Conservation (phyloP, 257 asterid species). For the Gentiana dahurica region DNA sequence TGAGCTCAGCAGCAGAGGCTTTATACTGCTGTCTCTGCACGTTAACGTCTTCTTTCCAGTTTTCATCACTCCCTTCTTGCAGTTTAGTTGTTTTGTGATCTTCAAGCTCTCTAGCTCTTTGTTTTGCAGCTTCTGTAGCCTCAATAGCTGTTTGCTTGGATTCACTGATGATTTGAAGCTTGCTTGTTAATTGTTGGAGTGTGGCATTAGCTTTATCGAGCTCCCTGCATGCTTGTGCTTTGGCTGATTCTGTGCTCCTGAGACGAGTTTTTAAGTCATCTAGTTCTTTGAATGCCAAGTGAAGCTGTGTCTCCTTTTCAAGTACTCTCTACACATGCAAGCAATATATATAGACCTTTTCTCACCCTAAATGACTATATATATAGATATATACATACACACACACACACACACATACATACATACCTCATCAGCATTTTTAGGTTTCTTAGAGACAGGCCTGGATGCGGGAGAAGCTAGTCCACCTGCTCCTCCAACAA, state of each 20-base stretch:
- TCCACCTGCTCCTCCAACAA: constrained; percentile 13
- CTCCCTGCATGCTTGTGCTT: constrained; percentile 48
- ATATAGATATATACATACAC: no score
- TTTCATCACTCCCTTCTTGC: constrained; percentile 23
- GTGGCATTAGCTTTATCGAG: constrained; percentile 55
- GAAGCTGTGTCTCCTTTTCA: constrained; percentile 70
- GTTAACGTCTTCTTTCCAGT: constrained; percentile 43
- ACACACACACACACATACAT: not conserved
- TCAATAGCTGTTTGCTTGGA: constrained; percentile 56
- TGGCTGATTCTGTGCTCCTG: constrained; percentile 37
- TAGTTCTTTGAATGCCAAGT: constrained; percentile 45
- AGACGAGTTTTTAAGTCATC: constrained; percentile 41
- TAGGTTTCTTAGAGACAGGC: constrained; percentile 27
- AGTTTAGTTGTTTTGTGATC: constrained; percentile 29
- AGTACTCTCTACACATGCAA: constrained; percentile 47
- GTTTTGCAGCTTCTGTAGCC: constrained; percentile 40
- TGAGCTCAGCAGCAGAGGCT: constrained; percentile 46
- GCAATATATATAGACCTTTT: not conserved
- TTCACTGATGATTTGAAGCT: constrained; percentile 46
- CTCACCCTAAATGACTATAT: no score
- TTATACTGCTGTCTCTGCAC: constrained; percentile 44
- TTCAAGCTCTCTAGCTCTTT: constrained; percentile 38
- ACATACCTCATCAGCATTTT: constrained; percentile 60
- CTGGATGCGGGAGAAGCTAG: constrained; percentile 22
- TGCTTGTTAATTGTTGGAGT: constrained; percentile 46